Evolutionary conservation across 768 basidiomycete species (phyloP).

Genomic region (Macrolepiota albuminosa): DNA sequence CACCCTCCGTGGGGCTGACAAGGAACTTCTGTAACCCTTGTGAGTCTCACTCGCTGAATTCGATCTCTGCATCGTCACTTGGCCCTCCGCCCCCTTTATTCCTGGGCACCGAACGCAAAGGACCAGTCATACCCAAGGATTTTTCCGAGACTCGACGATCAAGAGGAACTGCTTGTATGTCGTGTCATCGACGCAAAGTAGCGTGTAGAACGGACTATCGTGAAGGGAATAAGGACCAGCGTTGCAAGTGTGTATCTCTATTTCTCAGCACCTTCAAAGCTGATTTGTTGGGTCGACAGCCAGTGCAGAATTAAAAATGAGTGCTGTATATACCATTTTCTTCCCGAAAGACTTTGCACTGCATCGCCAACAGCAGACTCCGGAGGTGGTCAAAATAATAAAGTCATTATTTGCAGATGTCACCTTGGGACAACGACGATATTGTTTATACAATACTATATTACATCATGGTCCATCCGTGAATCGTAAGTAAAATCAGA

Average conservation of each 20-base stretch:
- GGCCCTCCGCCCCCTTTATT: not conserved
- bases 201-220: not conserved
- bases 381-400: not conserved
- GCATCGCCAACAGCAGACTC: not conserved
- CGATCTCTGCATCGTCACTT: not conserved
- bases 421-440: not conserved
- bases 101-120: not conserved
- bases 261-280: not conserved
- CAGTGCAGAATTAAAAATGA: not conserved
- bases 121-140: not conserved
- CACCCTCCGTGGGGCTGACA: too few species aligned
- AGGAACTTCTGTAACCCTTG: not conserved
- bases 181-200: slow-evolving; percentile 6
- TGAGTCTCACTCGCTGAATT: not conserved
- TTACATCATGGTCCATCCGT: not conserved
- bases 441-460: not conserved
- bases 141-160: not conserved
- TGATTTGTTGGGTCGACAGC: not conserved
- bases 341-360: not conserved
- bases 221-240: not conserved
- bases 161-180: not conserved
- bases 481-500: not conserved
- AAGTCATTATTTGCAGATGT: not conserved
- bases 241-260: slow-evolving; percentile 4
- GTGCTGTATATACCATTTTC: not conserved